Evolutionary conservation across 169 alveolate species (phyloP).

Genomic region (Plasmodium vinckei): DNA sequence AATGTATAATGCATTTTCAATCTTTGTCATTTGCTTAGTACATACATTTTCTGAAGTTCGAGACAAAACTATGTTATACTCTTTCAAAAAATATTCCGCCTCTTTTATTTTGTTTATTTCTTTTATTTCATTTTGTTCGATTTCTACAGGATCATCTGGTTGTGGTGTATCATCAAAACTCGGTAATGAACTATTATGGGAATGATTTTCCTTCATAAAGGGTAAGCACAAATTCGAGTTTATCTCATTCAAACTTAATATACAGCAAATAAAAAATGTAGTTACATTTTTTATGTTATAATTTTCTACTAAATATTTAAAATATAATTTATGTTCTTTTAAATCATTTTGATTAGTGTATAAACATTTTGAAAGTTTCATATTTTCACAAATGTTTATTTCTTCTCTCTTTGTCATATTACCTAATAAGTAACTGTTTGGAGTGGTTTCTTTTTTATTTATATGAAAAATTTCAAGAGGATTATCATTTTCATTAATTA

Average conservation of each 20-base stretch:
- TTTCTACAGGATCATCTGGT: background rate
- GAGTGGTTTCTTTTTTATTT: too few species aligned
- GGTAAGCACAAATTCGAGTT: background rate
- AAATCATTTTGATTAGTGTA: background rate
- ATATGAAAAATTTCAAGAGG: too few species aligned
- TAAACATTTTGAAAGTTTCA: background rate
- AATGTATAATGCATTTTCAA: background rate
- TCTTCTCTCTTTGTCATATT: background rate
- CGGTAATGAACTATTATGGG: too few species aligned
- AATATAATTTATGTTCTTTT: constrained; percentile 4
- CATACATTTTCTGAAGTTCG: too few species aligned
- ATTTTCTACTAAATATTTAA: constrained; percentile 3
- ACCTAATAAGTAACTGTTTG: too few species aligned
- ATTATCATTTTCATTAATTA: too few species aligned
- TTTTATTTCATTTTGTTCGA: too few species aligned
- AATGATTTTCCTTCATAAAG: background rate
- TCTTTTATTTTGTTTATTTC: too few species aligned
- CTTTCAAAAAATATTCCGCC: background rate
- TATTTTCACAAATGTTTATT: background rate
- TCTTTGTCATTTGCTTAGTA: background rate
- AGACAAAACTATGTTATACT: background rate
- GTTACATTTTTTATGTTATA: constrained; percentile 22
- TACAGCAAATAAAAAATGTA: constrained; percentile 11
- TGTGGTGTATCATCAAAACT: background rate
- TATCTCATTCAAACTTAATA: constrained; percentile 17